These are phyloP conservation scores for Phialocephala subalpina DNA, from an alignment of 2,329 filamentous ascomycete species.

Conservation along the genomic window DNA sequence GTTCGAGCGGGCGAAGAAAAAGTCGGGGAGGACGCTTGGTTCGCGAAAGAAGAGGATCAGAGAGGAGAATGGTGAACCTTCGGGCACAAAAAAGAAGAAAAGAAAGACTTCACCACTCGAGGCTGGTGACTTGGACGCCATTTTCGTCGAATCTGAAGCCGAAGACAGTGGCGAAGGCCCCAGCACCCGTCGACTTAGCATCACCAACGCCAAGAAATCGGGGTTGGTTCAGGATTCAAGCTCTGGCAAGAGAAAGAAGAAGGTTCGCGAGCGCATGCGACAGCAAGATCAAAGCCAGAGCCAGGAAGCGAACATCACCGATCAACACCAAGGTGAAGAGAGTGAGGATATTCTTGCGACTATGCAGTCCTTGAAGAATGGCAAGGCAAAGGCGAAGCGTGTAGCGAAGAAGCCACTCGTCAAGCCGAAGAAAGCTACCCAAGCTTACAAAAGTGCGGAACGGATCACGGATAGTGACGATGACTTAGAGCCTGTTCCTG, in stretches of 20 bases:
- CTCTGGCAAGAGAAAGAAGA: conserved; percentile 9
- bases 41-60: background rate
- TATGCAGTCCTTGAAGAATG: conserved; percentile 8
- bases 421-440: background rate
- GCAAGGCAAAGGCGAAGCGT: conserved; percentile 3
- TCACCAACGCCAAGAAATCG: background rate
- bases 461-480: background rate
- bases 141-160: background rate
- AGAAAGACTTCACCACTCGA: background rate
- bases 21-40: background rate
- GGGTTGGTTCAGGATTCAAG: conserved; percentile 3
- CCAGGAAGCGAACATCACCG: background rate
- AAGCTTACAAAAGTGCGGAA: background rate
- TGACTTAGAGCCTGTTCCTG: background rate
- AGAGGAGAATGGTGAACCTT: background rate
- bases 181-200: conserved; percentile 5
- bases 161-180: conserved; percentile 7
- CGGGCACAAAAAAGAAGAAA: background rate
- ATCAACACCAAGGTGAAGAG: background rate
- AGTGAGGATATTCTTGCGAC: background rate
- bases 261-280: background rate
- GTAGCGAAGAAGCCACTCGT: background rate
- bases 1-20: background rate
- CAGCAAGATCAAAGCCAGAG: background rate
- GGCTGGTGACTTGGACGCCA: background rate